A percentile compares a stretch with the other conserved stretches of the same genome.
phyloP scores from a whole-genome alignment of 192 early-diverging fungal species.

The Hyaloraphidium curvatum region DNA sequence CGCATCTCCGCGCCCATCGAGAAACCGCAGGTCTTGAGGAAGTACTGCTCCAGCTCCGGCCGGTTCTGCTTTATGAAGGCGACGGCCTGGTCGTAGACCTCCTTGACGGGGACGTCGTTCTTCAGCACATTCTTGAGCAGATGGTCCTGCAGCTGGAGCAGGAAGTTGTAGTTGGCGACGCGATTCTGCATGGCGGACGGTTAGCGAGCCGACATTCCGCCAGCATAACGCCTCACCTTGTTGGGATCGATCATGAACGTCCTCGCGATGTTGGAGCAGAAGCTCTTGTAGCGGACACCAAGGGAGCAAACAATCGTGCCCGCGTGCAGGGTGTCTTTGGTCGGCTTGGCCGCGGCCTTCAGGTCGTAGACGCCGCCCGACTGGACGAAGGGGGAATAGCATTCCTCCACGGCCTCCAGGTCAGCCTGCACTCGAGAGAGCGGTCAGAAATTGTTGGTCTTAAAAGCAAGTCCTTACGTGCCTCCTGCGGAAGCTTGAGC shows the following conservation, averaged over 20 bases:
- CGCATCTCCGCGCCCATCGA: slow-evolving; percentile 89
- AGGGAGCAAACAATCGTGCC: slow-evolving; percentile 85
- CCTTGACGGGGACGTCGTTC: slow-evolving; percentile 51
- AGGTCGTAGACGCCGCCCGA: slow-evolving; percentile 88
- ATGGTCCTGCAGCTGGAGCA: slow-evolving; percentile 66
- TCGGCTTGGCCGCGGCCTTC: slow-evolving; percentile 53
- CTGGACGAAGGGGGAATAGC: slow-evolving; percentile 84
- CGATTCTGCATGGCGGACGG: slow-evolving; percentile 24
- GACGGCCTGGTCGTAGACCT: slow-evolving; percentile 52
- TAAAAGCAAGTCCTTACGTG: slow-evolving; percentile 13
- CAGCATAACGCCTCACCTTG: slow-evolving; percentile 23
- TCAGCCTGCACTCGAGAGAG: slow-evolving; percentile 23
- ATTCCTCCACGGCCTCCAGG: slow-evolving; percentile 66
- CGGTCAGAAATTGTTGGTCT: slow-evolving; percentile 8
- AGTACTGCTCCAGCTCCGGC: slow-evolving; percentile 67
- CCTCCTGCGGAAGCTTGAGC: slow-evolving; percentile 45
- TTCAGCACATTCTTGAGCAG: slow-evolving; percentile 41
- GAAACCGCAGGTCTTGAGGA: slow-evolving; percentile 75
- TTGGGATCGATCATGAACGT: slow-evolving; percentile 86
- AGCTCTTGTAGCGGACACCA: slow-evolving; percentile 83
- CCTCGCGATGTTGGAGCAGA: slow-evolving; percentile 83
- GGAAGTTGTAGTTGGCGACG: slow-evolving; percentile 83
- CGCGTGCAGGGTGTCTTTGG: slow-evolving; percentile 52
- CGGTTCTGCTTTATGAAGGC: slow-evolving; percentile 51
- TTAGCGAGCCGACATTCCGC: not conserved